Evolutionary conservation across 2,329 filamentous ascomycete species (phyloP).

Genomic region (Elsinoe perseae): DNA sequence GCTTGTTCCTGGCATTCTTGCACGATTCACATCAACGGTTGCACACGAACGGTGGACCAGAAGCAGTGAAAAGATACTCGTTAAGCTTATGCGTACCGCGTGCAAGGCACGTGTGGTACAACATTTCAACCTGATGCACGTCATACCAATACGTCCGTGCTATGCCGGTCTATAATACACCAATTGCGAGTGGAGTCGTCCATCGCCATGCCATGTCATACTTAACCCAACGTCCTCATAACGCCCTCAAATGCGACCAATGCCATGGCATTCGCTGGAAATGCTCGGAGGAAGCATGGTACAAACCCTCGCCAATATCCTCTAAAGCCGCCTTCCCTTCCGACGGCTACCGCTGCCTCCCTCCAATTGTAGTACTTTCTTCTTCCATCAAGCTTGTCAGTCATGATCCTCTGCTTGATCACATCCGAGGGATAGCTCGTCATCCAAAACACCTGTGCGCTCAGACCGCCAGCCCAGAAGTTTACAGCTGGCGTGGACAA

Average conservation of each 20-base stretch:
- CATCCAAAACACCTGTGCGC: slow-evolving; percentile 91
- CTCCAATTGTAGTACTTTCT: slow-evolving; percentile 67
- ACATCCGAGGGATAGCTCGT: slow-evolving; percentile 88
- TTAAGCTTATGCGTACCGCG: slow-evolving; percentile 12
- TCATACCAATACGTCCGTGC: slow-evolving; percentile 10
- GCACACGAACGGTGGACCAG: slow-evolving; percentile 10
- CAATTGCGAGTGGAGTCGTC: not conserved
- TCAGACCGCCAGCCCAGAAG: slow-evolving; percentile 93
- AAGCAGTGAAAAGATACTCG: not conserved
- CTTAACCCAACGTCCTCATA: slow-evolving; percentile 26
- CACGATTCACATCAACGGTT: slow-evolving; percentile 7
- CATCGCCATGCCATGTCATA: not conserved
- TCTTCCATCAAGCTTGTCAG: slow-evolving; percentile 75
- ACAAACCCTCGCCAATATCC: slow-evolving; percentile 90
- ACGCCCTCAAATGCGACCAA: slow-evolving; percentile 88
- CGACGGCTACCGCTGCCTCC: slow-evolving; percentile 70
- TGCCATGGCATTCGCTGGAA: slow-evolving; percentile 92
- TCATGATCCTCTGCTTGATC: slow-evolving; percentile 96
- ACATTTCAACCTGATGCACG: not conserved
- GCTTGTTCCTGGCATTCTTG: not conserved
- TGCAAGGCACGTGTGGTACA: not conserved
- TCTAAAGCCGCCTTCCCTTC: slow-evolving; percentile 62
- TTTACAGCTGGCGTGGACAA: slow-evolving; percentile 76
- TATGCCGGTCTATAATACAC: slow-evolving; percentile 1
- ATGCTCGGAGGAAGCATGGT: slow-evolving; percentile 87